Evolutionary conservation across 2,329 filamentous ascomycete species (phyloP).

Genomic region (Xylaria polymorpha): DNA sequence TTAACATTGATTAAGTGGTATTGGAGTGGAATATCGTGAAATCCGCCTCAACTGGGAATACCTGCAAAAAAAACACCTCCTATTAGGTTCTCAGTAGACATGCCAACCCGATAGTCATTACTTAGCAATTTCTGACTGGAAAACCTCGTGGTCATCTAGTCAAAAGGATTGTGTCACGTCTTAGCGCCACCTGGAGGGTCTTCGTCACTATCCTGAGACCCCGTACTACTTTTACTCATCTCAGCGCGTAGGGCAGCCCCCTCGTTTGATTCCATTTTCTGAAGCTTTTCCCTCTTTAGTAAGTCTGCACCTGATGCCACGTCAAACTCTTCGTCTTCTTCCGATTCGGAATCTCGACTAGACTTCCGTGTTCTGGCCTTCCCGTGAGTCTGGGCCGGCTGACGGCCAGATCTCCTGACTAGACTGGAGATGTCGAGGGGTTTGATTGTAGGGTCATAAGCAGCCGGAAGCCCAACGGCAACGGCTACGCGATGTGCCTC

Average conservation of each 20-base stretch:
- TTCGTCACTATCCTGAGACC: constrained; percentile 53
- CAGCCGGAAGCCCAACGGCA: constrained; percentile 70
- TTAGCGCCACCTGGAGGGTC: constrained; percentile 50
- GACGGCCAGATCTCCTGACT: constrained; percentile 42
- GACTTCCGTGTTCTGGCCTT: constrained; percentile 56
- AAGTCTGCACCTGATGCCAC: constrained; percentile 54
- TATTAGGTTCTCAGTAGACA: constrained; percentile 6
- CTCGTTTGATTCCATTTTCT: constrained; percentile 50
- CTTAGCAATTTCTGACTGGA: background rate
- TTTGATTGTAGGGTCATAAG: constrained; percentile 73
- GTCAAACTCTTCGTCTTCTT: constrained; percentile 58
- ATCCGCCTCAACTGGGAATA: constrained; percentile 1
- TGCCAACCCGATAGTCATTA: constrained; percentile 5
- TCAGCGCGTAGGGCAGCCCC: constrained; percentile 49
- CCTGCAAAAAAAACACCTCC: constrained; percentile 3
- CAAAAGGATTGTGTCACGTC: constrained; percentile 42
- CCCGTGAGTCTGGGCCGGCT: constrained; percentile 32
- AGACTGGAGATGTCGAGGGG: constrained; percentile 56
- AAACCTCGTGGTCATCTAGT: constrained; percentile 3
- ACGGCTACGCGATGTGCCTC: constrained; percentile 74
- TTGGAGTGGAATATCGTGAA: constrained; percentile 23
- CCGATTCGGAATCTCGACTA: constrained; percentile 50
- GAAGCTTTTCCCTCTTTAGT: constrained; percentile 56
- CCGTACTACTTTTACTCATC: constrained; percentile 48
- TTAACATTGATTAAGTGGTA: constrained; percentile 27